Base-by-base conservation (phyloP, 805 yeast genomes). In the Lipomyces japonicus region DNA sequence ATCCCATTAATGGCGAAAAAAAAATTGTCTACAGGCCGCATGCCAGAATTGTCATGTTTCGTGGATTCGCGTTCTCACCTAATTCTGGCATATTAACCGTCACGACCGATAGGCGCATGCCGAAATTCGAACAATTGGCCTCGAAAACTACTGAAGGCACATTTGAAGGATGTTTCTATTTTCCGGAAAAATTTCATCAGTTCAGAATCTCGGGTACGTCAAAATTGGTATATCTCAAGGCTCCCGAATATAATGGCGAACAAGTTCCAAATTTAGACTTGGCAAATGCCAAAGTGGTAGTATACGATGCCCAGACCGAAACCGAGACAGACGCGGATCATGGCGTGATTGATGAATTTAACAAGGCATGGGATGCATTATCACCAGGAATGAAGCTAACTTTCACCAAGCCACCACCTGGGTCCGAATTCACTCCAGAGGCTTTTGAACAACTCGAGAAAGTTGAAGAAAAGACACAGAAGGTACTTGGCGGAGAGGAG, bases 131-230 rank as follows among this genome's bases (percentile, higher is more conserved):
- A 1, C 58, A 55, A 38, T 26, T 55, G 19, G 21, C 42, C 12
- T 14, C 24, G 6, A 28, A 37, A 21, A 22, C n/a, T 7, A 42
- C 46, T 10, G 18, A 25, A 16, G 57, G 57, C 19, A 42, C 35
- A 2, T 55, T 53, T 31, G 59, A 55, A 31, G 59, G 58, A 9
- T 55, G 59, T 39, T 55, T 55, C 24, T 55, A 47, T 39, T 55
- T 55, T 38, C 37, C 47, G 19, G 39, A 37, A n/a, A 36, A 42
- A 19, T n/a, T n/a, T 10, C 43, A 43, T 7, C 59, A 55, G 46
- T 55, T 48, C 46, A 23, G 59, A 23, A 21, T 55, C 12, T 22
- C 59, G 19, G 59, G 59, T 16, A 21, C 41, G 12, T 38, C 50
- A 16, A 54, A 51, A 39, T 25, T 54, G 23, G 50, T 44, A 14